phyloP scores from a whole-genome alignment of 1,284 basidiomycete species.

The Leccinum pachyderme region DNA sequence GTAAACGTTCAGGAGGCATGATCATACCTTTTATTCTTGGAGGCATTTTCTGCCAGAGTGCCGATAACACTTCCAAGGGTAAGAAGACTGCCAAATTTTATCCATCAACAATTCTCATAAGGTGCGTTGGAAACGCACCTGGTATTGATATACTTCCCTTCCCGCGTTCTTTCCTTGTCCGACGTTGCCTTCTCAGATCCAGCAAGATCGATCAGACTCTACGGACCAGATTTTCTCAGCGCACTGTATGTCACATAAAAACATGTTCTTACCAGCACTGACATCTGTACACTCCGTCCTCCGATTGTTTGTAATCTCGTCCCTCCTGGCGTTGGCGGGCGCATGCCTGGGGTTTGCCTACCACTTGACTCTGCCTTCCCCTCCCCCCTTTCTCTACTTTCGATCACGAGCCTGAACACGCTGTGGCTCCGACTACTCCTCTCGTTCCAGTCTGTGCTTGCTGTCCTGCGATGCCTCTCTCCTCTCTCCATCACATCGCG shows the following conservation, averaged over 20 bases:
- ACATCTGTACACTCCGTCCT: constrained; percentile 75
- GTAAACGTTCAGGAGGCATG: background rate
- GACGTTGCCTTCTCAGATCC: constrained; percentile 95
- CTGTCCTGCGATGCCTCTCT: constrained; percentile 86
- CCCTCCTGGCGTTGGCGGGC: constrained; percentile 65
- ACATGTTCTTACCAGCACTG: constrained; percentile 61
- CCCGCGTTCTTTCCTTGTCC: constrained; percentile 87
- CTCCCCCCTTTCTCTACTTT: constrained; percentile 67
- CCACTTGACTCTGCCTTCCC: constrained; percentile 45
- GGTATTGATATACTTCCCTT: constrained; percentile 94
- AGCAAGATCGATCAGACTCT: constrained; percentile 94
- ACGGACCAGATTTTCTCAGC: constrained; percentile 10
- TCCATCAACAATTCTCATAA: constrained; percentile 1
- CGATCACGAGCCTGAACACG: constrained; percentile 87
- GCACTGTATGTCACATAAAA: constrained; percentile 7
- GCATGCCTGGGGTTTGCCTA: constrained; percentile 52
- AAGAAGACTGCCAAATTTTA: constrained; percentile 55
- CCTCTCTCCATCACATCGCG: constrained; percentile 83
- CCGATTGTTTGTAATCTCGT: constrained; percentile 67
- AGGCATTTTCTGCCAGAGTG: constrained; percentile 83
- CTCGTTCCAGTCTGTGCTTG: constrained; percentile 97
- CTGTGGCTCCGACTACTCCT: constrained; percentile 90
- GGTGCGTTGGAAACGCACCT: constrained; percentile 43
- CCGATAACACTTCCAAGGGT: constrained; percentile 89
- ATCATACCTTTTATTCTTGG: constrained; percentile 68